phyloP scores from a whole-genome alignment of 371 early-diverging fungal species.

The Haplosporangium sp. region DNA sequence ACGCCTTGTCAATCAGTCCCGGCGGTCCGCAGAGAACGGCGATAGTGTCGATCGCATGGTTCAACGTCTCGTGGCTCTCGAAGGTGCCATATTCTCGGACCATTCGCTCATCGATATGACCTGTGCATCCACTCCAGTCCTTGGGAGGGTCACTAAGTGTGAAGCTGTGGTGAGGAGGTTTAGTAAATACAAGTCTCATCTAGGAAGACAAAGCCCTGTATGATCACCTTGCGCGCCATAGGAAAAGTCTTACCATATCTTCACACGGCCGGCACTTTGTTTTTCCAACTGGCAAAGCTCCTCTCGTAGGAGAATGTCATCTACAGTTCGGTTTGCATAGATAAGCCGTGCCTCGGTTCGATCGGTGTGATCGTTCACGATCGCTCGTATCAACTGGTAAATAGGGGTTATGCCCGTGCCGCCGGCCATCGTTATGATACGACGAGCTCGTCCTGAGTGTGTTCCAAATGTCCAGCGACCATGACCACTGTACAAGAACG shows the following conservation, averaged over 20 bases:
- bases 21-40: conserved; percentile 12
- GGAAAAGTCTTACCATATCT: background rate
- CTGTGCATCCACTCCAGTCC: conserved; percentile 1
- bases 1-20: conserved; percentile 14
- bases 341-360: too few species aligned
- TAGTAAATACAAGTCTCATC: background rate
- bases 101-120: conserved; percentile 4
- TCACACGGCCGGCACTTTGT: conserved; percentile 1
- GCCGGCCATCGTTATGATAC: too few species aligned
- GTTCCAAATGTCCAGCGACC: too few species aligned
- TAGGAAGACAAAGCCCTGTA: background rate
- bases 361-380: too few species aligned
- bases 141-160: conserved; percentile 10
- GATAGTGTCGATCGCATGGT: conserved; percentile 10
- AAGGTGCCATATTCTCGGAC: conserved; percentile 7
- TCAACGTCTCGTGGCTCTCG: conserved; percentile 4
- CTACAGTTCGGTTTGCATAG: too few species aligned
- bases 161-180: background rate
- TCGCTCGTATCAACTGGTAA: too few species aligned
- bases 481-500: too few species aligned
- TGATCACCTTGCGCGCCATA: too few species aligned
- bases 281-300: conserved; percentile 5
- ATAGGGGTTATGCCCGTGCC: too few species aligned
- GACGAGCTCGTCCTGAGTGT: too few species aligned
- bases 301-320: too few species aligned